phyloP scores from a whole-genome alignment of 75 land plant species.

The Gnetum montanum region DNA sequence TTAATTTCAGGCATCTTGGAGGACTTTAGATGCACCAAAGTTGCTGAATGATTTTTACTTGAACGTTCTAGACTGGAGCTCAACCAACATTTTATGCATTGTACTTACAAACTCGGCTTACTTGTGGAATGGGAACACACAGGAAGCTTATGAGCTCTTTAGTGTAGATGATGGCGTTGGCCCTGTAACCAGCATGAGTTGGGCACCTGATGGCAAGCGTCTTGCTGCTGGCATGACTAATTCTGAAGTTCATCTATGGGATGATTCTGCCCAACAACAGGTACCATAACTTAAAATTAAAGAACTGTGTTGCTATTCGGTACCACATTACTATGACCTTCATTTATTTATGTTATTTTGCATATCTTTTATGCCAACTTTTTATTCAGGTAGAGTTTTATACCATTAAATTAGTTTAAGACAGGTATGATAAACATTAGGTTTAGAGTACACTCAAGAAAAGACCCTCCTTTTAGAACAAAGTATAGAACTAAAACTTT shows the following conservation, averaged over 20 bases:
- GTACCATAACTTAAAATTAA: too few relatives aligned
- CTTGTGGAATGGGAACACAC: constrained; percentile 62
- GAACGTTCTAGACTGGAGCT: constrained; percentile 81
- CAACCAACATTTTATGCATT: constrained; percentile 61
- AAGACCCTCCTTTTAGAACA: too few relatives aligned
- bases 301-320: too few relatives aligned
- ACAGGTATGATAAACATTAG: too few relatives aligned
- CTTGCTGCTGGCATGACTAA: constrained; percentile 64
- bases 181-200: constrained; percentile 75
- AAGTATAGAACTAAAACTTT: too few relatives aligned
- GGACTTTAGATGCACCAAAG: constrained; percentile 82
- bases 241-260: constrained; percentile 77
- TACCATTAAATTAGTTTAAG: too few relatives aligned
- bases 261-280: constrained; percentile 26
- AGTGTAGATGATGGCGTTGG: constrained; percentile 54
- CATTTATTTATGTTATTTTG: too few relatives aligned
- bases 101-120: constrained; percentile 65
- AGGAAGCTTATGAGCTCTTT: constrained; percentile 53
- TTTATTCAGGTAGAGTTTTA: neutral
- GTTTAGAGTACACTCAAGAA: too few relatives aligned
- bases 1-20: constrained; percentile 39
- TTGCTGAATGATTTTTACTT: constrained; percentile 76
- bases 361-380: too few relatives aligned
- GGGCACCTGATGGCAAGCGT: constrained; percentile 77
- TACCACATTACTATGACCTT: too few relatives aligned